Evolutionary conservation across 805 yeast species (phyloP).

Genomic region (Dipodascus albidus): DNA sequence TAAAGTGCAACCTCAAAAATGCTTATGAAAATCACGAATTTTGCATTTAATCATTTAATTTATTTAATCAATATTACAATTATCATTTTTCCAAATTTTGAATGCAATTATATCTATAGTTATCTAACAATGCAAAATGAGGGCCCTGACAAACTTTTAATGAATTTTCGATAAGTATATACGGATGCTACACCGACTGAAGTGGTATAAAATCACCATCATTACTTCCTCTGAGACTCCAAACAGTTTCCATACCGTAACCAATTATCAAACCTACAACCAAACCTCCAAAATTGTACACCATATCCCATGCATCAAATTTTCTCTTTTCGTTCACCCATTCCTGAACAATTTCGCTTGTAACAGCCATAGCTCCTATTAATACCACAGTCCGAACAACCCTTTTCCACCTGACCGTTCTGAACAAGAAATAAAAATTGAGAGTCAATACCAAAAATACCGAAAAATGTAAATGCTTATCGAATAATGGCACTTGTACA

Average conservation of each 20-base stretch:
- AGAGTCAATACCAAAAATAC: neutral
- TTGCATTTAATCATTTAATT: neutral
- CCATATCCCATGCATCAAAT: neutral
- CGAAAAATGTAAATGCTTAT: neutral
- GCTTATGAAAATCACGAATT: neutral
- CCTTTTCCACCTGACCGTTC: neutral
- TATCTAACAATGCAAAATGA: too few species aligned
- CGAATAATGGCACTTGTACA: neutral
- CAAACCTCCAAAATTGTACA: neutral
- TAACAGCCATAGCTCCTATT: neutral
- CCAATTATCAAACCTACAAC: neutral
- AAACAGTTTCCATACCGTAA: neutral
- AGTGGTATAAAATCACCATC: neutral
- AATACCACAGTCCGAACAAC: neutral
- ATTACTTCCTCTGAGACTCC: neutral
- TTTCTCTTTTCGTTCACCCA: neutral
- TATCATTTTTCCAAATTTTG: too few species aligned
- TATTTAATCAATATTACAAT: neutral
- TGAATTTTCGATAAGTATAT: neutral
- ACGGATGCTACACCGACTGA: neutral
- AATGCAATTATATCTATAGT: too few species aligned
- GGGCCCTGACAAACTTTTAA: too few species aligned
- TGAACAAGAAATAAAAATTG: neutral
- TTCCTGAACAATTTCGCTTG: neutral
- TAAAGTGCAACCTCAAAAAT: too few species aligned